Evolutionary conservation across 164 flowering plant genomes (phyloP), one percentile per base, ranked within the genome.

Genomic region (Vitis rotundifolia): DNA sequence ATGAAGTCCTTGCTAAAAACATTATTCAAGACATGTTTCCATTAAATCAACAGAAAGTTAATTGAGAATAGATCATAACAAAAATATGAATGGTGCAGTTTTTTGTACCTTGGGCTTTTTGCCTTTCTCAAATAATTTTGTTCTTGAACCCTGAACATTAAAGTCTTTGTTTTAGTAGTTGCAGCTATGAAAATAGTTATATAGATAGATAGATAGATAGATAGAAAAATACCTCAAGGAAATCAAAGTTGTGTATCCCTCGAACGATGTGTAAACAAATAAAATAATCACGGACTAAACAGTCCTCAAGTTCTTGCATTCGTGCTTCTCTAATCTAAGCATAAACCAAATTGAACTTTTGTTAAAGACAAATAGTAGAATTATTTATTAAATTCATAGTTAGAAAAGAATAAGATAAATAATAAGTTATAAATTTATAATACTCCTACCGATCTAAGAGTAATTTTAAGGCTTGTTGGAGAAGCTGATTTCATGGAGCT

Each of bases 91-190:
- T 22, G 26, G 26, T 22, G 26, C 26, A 22, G 26, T 22, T 22
- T 22, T 22, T 31, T 48, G 58, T 60, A 69, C 72, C 72, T 69
- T 49, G 2, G 65, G 72, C 26, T 51, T 69, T 13, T 60, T 69
- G 59, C 61, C 72, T 31, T 69, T 69, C 10, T 69, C 72, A 52
- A 69, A 49, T 48, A 69, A 49, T 51, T 16, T 9, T 3, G 72
- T 65, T 69, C 72, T 69, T 37, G 72, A 49, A 1, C 72, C 72
- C 72, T 69, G 65, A 11, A n/a, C 8, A 56, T 13, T 56, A 7
- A 7, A 16, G 54, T 10, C 15, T 56, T 56, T 7, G 16, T 56
- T 16, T 3, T 22, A 22, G 26, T 22, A 22, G 26, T 22, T 22
- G 0, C 26, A 22, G 2, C 2, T 22, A 22, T 22, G 26, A 22